Base-by-base conservation (phyloP, 2,329 filamentous ascomycete species). In the Periglandula ipomoeae region DNA sequence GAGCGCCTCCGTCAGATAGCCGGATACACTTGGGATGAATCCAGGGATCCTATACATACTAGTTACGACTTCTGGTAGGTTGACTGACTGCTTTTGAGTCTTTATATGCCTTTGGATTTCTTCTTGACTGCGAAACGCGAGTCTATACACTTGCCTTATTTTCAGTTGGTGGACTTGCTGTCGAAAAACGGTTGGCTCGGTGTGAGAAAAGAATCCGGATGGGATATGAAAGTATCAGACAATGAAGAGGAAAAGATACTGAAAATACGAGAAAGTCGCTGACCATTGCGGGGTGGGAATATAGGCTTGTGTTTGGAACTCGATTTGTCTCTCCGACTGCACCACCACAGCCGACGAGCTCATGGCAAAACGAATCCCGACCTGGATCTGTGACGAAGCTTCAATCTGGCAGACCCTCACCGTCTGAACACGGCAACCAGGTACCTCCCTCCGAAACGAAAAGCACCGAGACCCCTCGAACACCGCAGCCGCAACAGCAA, bases 51-150 rank as follows among this genome's bases (percentile, higher is more conserved):
- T 10, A 70, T 76, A 49, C 81, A 83, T 61, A 78, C 78, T 45
- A 88, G 83, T 58, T 96, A 95, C 67, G 89, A 94, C 65, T 89
- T 90, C 70, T 97, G 90, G 89, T 82, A 70, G 59, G 68, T 52
- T 46, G 17, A 26, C 46, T 30, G 34, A 22, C 15, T 35, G 37
- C 15, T 19, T 22, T 41, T 26, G n/a, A 23, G 5, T 19, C 19
- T 9, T 10, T 24, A 9, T 37, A 30, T 17, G n/a, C n/a, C 35
- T 11, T 38, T 20, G 10, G n/a, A 23, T 32, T 32, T 32, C 15
- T 8, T 19, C 10, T 22, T 39, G 19, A 17, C 37, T 39, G 13
- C 32, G n/a, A 34, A 11, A 11, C 30, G n/a, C n/a, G 8, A 11
- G n/a, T 34, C 30, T 20, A 22, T 17, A 1, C 19, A 38, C 35